phyloP scores from a whole-genome alignment of 192 early-diverging fungal genomes.

The Entomortierella parvispora region DNA sequence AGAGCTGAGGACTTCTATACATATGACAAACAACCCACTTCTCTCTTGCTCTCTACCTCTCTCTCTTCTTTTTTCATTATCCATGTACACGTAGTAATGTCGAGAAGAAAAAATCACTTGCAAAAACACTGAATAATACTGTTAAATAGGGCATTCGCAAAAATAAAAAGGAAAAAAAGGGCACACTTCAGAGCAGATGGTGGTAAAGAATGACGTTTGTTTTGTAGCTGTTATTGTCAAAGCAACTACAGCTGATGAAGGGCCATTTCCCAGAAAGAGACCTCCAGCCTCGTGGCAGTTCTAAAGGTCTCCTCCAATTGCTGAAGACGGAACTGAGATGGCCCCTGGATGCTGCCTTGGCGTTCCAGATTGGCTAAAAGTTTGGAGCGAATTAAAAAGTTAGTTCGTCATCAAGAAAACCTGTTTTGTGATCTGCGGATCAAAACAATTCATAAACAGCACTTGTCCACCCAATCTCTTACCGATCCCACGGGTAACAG shows the following conservation, averaged over 20 bases:
- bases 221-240: background rate
- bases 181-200: background rate
- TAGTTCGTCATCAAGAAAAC: background rate
- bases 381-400: background rate
- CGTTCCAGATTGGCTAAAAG: conserved; percentile 63
- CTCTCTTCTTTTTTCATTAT: background rate
- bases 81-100: too few relatives aligned
- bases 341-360: conserved; percentile 60
- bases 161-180: too few relatives aligned
- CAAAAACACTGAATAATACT: too few relatives aligned
- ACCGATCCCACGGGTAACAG: conserved; percentile 66
- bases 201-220: background rate
- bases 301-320: conserved; percentile 74
- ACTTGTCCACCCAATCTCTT: conserved; percentile 1
- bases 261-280: conserved; percentile 80
- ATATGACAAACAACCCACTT: too few relatives aligned
- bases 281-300: conserved; percentile 76
- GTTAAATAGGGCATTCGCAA: too few relatives aligned
- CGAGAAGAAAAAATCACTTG: too few relatives aligned
- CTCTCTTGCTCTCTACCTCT: background rate
- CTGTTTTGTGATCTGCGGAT: background rate
- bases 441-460: background rate
- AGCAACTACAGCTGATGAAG: conserved; percentile 25
- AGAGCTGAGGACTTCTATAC: too few relatives aligned
- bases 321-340: conserved; percentile 61